Evolutionary conservation across 1,284 basidiomycete genomes (phyloP), one percentile per base, ranked within the genome.

Genomic region (Cystobasidium slooffiae): DNA sequence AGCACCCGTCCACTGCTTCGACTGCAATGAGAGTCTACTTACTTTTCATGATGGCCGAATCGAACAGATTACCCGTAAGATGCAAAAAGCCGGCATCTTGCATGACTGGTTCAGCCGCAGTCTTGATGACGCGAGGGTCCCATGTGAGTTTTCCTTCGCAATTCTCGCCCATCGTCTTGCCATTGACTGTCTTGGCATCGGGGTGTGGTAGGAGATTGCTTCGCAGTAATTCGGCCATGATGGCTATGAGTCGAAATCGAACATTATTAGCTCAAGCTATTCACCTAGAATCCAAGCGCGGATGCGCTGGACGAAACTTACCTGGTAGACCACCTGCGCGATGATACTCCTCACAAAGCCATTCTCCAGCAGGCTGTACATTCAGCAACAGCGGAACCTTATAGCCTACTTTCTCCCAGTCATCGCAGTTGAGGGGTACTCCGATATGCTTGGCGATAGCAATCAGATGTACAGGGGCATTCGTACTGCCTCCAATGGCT

Each of bases 291-390:
- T 31, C 1, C 5, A 31, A 31, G 31, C 31, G 31, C 6, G 37
- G 3, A 18, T 16, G 24, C 6, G 59, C 8, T 6, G 3, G 6
- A 63, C 4, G 31, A 16, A 43, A 47, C 66, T 44, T 49, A 74
- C 72, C 52, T 5, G 84, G 84, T 0, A 85, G 77, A 9, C 84
- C 84, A 16, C 84, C 84, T 8, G 82, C 83, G 39, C 81, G 80
- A 78, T 84, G 82, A 14, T 85, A 80, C 75, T 85, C 84, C 73
- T 84, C 83, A 82, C 84, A 83, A 73, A 84, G 82, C 75, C 83
- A 83, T 10, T 77, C 77, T 1, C 84, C 84, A 1, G 81, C 81
- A 0, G 84, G 84, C 77, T 85, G 84, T 53, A 85, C 78, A 73
- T 85, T 83, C 20, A 83, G 82, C 8, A 85, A 76, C 47, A 84